These are phyloP conservation scores for Colletotrichum sp. DNA, from an alignment of 2,329 filamentous ascomycete species.

Conservation along the genomic window DNA sequence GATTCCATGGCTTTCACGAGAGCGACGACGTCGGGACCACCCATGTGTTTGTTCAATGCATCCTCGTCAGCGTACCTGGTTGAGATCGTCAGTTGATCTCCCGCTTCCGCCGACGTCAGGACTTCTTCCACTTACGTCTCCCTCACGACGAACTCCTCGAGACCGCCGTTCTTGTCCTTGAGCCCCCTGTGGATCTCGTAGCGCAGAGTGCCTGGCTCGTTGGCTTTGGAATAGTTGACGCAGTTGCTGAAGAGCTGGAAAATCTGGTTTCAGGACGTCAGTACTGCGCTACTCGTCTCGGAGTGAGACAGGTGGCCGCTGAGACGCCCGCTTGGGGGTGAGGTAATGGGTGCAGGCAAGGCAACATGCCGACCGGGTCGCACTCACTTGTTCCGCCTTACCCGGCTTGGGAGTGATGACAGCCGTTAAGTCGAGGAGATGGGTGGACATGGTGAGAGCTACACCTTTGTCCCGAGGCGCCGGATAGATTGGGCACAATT, in stretches of 20 bases:
- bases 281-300: not conserved
- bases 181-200: slow-evolving; percentile 29
- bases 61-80: slow-evolving; percentile 28
- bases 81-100: not conserved
- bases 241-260: slow-evolving; percentile 27
- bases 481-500: not conserved
- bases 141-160: slow-evolving; percentile 27
- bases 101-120: not conserved
- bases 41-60: slow-evolving; percentile 26
- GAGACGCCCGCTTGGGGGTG: not conserved
- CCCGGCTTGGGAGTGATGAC: slow-evolving; percentile 31
- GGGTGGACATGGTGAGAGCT: slow-evolving; percentile 6
- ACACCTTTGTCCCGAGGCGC: not conserved
- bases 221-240: slow-evolving; percentile 24
- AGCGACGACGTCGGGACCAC: slow-evolving; percentile 20
- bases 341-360: not conserved
- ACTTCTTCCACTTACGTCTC: slow-evolving; percentile 25
- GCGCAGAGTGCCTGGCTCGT: slow-evolving; percentile 28
- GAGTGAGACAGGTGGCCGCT: not conserved
- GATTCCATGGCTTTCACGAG: slow-evolving; percentile 24
- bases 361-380: not conserved
- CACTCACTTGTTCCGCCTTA: slow-evolving; percentile 25
- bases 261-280: slow-evolving; percentile 21
- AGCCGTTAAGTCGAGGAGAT: slow-evolving; percentile 27
- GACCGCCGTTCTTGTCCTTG: slow-evolving; percentile 24